These are phyloP conservation scores for Talaromyces sp. DNA, from an alignment of 2,329 filamentous ascomycete genomes.

Conservation along the genomic window DNA sequence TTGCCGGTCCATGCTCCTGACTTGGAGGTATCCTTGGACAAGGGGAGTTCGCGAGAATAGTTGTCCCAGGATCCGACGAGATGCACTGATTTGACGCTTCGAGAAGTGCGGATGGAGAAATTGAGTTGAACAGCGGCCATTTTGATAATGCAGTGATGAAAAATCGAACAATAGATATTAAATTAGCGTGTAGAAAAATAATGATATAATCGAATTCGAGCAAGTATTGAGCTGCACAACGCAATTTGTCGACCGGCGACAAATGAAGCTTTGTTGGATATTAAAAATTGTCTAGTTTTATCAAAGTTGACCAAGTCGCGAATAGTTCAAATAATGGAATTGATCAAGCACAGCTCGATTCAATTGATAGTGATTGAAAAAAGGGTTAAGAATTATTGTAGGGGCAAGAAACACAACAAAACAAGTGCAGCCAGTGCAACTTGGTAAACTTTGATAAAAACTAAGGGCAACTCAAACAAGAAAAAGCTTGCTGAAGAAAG, in stretches of 20 bases:
- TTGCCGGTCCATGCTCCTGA: conserved; percentile 91
- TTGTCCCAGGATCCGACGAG: conserved; percentile 98
- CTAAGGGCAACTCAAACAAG: conserved; percentile 43
- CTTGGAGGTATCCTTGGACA: conserved; percentile 85
- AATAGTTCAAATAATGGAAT: conserved; percentile 11
- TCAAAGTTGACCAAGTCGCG: conserved; percentile 15
- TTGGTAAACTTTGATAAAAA: conserved; percentile 37
- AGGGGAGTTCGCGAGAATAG: conserved; percentile 89
- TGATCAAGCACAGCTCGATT: conserved; percentile 23
- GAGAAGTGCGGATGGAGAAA: conserved; percentile 92
- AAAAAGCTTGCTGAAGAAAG: conserved; percentile 65
- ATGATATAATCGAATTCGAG: conserved; percentile 8
- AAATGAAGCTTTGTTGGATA: conserved; percentile 14
- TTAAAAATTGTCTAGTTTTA: conserved; percentile 14
- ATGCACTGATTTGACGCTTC: conserved; percentile 95
- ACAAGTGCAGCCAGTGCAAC: conserved; percentile 40
- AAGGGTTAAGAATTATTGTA: conserved; percentile 25
- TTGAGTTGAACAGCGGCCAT: conserved; percentile 93
- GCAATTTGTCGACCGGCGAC: conserved; percentile 21
- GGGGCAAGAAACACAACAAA: conserved; percentile 44
- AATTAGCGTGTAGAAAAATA: neutral
- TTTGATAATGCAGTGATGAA: conserved; percentile 45
- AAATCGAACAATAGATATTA: conserved; percentile 26
- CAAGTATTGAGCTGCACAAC: conserved; percentile 19
- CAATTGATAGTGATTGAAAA: conserved; percentile 9